Evolutionary conservation across 805 yeast genomes (phyloP).

Genomic region (Candida oleophila): DNA sequence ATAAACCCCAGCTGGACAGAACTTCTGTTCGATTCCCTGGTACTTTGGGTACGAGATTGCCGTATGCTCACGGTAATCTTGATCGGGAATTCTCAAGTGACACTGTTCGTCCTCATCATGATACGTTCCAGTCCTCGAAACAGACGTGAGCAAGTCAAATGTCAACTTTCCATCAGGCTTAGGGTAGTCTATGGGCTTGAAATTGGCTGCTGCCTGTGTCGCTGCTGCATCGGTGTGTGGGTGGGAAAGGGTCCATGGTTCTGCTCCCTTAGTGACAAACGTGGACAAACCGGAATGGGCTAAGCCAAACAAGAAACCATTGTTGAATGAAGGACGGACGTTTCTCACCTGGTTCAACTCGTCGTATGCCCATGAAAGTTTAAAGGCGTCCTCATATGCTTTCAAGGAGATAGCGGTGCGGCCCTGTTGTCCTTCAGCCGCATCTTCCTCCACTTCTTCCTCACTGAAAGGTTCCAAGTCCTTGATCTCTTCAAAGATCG

Average conservation of each 20-base stretch:
- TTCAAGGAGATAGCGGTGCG: conserved; percentile 43
- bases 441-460: conserved; percentile 36
- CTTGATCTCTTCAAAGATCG: conserved; percentile 49
- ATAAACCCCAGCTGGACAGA: conserved; percentile 98
- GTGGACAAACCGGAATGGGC: conserved; percentile 83
- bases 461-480: conserved; percentile 46
- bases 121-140: conserved; percentile 92
- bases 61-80: conserved; percentile 67
- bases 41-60: conserved; percentile 66
- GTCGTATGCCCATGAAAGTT: conserved; percentile 79
- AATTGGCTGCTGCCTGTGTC: conserved; percentile 67
- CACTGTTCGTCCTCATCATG: conserved; percentile 94
- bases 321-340: conserved; percentile 86
- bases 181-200: conserved; percentile 78
- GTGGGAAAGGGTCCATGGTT: conserved; percentile 85
- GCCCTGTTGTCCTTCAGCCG: conserved; percentile 7
- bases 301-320: conserved; percentile 79
- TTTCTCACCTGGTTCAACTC: conserved; percentile 86
- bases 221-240: conserved; percentile 67
- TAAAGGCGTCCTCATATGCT: conserved; percentile 62
- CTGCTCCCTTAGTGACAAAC: conserved; percentile 69
- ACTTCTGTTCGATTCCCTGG: conserved; percentile 85
- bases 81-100: conserved; percentile 68
- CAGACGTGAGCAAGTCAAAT: conserved; percentile 91
- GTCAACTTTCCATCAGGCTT: conserved; percentile 94